Evolutionary conservation across 2,329 filamentous ascomycete genomes (phyloP), one percentile per base, ranked within the genome.

Genomic region (Cadophora luteo-olivacea): DNA sequence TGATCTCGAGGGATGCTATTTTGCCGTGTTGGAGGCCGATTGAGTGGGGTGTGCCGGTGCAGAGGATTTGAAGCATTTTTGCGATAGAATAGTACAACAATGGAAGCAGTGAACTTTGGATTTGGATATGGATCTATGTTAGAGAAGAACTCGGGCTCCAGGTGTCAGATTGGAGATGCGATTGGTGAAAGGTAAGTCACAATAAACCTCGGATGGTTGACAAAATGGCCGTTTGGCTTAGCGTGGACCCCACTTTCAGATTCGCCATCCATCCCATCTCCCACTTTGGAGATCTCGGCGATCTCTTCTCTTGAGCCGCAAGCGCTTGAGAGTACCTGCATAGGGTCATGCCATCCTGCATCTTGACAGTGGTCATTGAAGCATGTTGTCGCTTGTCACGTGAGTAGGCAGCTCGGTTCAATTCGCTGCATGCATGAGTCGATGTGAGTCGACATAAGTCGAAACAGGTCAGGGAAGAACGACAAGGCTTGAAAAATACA

Each of bases 21-120:
- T 55, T 52, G 45, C 80, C 80, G 67, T 82, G 80, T 1, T 74
- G 73, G 12, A 77, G 38, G 8, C 81, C 81, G 61, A 82, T 79
- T 77, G 74, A 60, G 52, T 67, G 36, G 33, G 71, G 58, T n/a
- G 67, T 72, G n/a, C 71, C 71, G 29, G 72, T 64, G 60, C 68
- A 68, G 61, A 55, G 48, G 19, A 75, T 66, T 66, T 73, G 61
- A 24, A 75, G 69, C 67, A 72, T 73, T 38, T 66, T 69, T 55
- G 24, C 24, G n/a, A 52, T 6, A 8, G 5, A 24, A 22, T 11
- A 52, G 22, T 52, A 4, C 33, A 41, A 9, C 38, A 3, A 6
- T 12, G 38, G 38, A 19, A 48, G 16, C 22, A 16, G 45, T n/a
- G 51, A 11, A 36, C 33, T 36, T 36, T 11, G 11, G 33, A 11